Conservation (phyloP, 2,329 filamentous ascomycete species). For the Truncatella angustata region DNA sequence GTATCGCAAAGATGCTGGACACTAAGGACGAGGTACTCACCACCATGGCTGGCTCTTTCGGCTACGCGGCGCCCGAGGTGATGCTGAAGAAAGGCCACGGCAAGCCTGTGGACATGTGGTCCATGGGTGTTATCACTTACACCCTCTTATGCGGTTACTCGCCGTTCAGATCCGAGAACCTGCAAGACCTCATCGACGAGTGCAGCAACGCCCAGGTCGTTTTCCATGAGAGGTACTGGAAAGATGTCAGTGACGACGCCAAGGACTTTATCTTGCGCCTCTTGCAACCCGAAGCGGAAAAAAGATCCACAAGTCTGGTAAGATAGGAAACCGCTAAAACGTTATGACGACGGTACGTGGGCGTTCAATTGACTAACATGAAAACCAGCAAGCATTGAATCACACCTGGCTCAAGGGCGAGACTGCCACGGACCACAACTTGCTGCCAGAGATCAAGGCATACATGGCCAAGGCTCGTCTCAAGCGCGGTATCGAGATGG, state of each 20-base stretch:
- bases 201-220: constrained; percentile 80
- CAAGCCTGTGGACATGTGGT: constrained; percentile 99
- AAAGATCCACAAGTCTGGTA: constrained; percentile 77
- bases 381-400: constrained; percentile 65
- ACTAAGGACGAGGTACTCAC: constrained; percentile 87
- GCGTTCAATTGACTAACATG: neutral
- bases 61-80: constrained; percentile 95
- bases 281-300: constrained; percentile 73
- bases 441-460: constrained; percentile 93
- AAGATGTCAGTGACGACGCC: constrained; percentile 90
- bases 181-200: constrained; percentile 91
- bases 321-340: constrained; percentile 29
- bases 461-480: constrained; percentile 91
- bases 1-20: constrained; percentile 97
- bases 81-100: constrained; percentile 98
- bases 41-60: constrained; percentile 98
- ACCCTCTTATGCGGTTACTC: constrained; percentile 97
- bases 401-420: constrained; percentile 90
- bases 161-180: constrained; percentile 92
- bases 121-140: constrained; percentile 96
- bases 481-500: constrained; percentile 88
- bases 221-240: constrained; percentile 98
- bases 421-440: constrained; percentile 91
- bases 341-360: neutral
- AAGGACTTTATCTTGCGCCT: constrained; percentile 89